These are phyloP conservation scores for Marvania coccoides DNA, from an alignment of 139 green algal species.

Conservation along the genomic window DNA sequence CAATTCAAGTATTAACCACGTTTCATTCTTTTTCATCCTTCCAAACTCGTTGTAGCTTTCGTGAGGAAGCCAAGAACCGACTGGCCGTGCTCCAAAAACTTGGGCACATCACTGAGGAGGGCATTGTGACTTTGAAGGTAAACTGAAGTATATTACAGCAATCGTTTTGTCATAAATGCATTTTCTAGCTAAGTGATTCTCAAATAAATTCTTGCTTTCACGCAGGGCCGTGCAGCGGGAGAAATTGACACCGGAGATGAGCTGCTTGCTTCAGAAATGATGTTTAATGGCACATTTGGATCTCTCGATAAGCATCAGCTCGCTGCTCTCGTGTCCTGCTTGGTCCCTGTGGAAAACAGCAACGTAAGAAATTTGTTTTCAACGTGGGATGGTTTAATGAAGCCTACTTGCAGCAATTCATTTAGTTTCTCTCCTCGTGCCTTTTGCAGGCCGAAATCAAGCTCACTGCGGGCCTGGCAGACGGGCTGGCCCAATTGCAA, in stretches of 20 bases:
- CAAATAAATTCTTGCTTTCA: neutral
- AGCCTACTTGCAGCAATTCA: too few species aligned
- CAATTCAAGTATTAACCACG: too few species aligned
- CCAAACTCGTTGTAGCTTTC: conserved; percentile 23
- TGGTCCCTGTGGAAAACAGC: conserved; percentile 74
- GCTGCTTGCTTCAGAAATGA: conserved; percentile 69
- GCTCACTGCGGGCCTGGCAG: conserved; percentile 46
- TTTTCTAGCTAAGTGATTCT: neutral
- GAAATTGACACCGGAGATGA: conserved; percentile 59
- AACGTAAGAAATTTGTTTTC: conserved; percentile 45
- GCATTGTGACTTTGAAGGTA: conserved; percentile 71
- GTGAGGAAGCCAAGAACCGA: conserved; percentile 50
- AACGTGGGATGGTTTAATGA: too few species aligned
- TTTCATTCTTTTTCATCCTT: too few species aligned
- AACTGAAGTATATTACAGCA: too few species aligned
- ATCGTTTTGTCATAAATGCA: too few species aligned
- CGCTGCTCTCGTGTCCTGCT: conserved; percentile 54
- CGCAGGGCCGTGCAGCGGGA: conserved; percentile 46
- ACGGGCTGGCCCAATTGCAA: conserved; percentile 33
- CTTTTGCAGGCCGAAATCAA: conserved; percentile 24
- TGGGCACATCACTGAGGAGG: conserved; percentile 65
- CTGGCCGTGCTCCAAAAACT: conserved; percentile 73
- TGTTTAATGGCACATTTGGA: conserved; percentile 71
- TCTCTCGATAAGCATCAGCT: conserved; percentile 47
- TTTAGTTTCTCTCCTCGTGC: conserved; percentile 12